These are phyloP conservation scores for Dictyostelium firmibasis DNA, from an alignment of 78 protist species.

Conservation along the genomic window DNA sequence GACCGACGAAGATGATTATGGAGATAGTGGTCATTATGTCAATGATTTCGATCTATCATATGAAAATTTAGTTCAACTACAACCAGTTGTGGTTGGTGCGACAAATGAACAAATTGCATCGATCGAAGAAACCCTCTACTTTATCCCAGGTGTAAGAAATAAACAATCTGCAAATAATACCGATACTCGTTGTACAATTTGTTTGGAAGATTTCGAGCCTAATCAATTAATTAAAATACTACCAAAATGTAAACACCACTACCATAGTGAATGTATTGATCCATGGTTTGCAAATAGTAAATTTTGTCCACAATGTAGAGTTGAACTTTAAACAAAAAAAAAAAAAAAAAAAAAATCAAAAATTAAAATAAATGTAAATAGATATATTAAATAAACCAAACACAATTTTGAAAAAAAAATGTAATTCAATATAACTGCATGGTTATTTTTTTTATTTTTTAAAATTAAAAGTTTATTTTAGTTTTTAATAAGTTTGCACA, in stretches of 20 bases:
- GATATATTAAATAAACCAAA: background rate
- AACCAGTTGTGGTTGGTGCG: slow-evolving; percentile 34
- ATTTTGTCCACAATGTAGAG: slow-evolving; percentile 45
- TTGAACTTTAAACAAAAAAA: background rate
- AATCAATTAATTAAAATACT: slow-evolving; percentile 8
- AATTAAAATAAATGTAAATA: background rate
- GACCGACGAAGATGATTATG: slow-evolving; percentile 8
- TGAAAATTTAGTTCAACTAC: slow-evolving; percentile 32
- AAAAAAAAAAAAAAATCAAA: background rate
- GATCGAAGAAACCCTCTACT: background rate
- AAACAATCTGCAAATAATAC: background rate
- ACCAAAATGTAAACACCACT: slow-evolving; percentile 19
- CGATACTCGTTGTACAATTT: slow-evolving; percentile 38
- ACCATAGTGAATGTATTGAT: slow-evolving; percentile 40
- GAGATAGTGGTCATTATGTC: background rate
- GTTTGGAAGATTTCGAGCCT: slow-evolving; percentile 35
- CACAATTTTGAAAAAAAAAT: background rate
- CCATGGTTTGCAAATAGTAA: background rate
- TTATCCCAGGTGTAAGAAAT: background rate
- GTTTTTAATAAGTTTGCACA: background rate
- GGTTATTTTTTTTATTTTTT: background rate
- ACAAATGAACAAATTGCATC: slow-evolving; percentile 25
- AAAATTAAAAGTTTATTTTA: background rate
- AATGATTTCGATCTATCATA: slow-evolving; percentile 20
- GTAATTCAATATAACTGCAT: no score